These are phyloP conservation scores for Trametes gibbosa DNA, from an alignment of 768 basidiomycete species.

Conservation along the genomic window DNA sequence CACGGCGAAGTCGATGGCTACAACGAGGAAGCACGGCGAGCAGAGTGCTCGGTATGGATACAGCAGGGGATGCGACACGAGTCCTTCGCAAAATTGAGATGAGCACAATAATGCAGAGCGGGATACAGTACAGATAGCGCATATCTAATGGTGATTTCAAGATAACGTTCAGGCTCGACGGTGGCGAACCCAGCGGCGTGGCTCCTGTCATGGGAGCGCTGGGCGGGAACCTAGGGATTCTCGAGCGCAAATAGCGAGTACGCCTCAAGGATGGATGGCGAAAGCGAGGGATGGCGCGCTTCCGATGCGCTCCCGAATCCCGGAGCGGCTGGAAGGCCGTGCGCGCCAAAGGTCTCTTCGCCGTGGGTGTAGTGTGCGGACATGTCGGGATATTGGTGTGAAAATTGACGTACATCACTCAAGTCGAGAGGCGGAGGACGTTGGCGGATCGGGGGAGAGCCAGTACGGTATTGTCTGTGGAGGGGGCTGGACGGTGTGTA, in stretches of 20 bases:
- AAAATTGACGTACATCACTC: not conserved
- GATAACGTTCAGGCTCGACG: too few species aligned
- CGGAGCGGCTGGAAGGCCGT: not conserved
- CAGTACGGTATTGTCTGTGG: not conserved
- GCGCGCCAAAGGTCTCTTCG: not conserved
- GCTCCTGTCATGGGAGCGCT: too few species aligned
- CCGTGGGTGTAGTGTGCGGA: not conserved
- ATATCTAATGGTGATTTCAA: too few species aligned
- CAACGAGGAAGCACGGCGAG: too few species aligned
- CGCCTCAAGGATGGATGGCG: slow-evolving; percentile 17
- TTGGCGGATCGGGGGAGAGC: not conserved
- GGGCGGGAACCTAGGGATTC: not conserved
- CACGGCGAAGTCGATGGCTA: too few species aligned
- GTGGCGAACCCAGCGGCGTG: too few species aligned
- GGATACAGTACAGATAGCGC: too few species aligned
- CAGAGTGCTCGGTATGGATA: too few species aligned
- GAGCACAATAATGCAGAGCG: too few species aligned
- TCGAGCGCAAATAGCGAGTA: slow-evolving; percentile 11
- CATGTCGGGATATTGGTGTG: not conserved
- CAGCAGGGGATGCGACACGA: too few species aligned
- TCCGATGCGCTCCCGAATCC: not conserved
- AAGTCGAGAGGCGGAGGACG: slow-evolving; percentile 21
- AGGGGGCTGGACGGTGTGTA: not conserved
- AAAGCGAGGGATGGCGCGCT: slow-evolving; percentile 14
- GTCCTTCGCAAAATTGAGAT: too few species aligned